Base-by-base conservation (phyloP, 805 yeast species). In the Sungouiella blattae region DNA sequence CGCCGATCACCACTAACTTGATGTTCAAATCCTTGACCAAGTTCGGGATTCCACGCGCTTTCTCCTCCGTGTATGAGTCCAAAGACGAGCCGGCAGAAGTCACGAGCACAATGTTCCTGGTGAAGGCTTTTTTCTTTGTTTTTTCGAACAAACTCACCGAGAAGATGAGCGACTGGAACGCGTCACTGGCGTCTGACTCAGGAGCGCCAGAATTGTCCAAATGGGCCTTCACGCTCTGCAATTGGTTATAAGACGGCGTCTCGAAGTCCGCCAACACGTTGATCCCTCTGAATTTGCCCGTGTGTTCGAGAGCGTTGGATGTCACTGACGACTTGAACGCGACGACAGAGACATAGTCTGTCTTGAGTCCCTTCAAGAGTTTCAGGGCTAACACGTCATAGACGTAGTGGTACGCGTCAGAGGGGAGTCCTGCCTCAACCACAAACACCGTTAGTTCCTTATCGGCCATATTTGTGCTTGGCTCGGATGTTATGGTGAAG, bases 401-500 rank as follows among this genome's bases (percentile, higher is more conserved):
- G 50, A 65, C 61, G 64, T 55, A 25, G 60, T 53, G 16, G 52
- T 55, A 38, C 44, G 58, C 25, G 57, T 69, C 53, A 78, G 69
- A 50, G 44, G 71, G 43, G 50, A 64, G 60, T n/a, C 18, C 25
- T 6, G 25, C 1, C 50, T 80, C 86, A 11, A 76, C 64, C 7
- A 78, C 61, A 43, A 71, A 76, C 1, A 63, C 57, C 0, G 78
- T 72, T 21, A 60, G 58, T 35, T 67, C 73, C 47, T 68, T 48
- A 13, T 54, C 62, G 2, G 64, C 61, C 64, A 58, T 60, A 6
- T 11, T 11, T 18, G n/a, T 28, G 32, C 24, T 6, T 12, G n/a
- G n/a, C n/a, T n/a, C n/a, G n/a, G n/a, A n/a, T n/a, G n/a, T n/a
- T n/a, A n/a, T n/a, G n/a, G n/a, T n/a, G n/a, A n/a, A n/a, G n/a